Evolutionary conservation across 768 basidiomycete species (phyloP), one percentile per base, ranked within the genome.

Genomic region (Suillus subluteus): DNA sequence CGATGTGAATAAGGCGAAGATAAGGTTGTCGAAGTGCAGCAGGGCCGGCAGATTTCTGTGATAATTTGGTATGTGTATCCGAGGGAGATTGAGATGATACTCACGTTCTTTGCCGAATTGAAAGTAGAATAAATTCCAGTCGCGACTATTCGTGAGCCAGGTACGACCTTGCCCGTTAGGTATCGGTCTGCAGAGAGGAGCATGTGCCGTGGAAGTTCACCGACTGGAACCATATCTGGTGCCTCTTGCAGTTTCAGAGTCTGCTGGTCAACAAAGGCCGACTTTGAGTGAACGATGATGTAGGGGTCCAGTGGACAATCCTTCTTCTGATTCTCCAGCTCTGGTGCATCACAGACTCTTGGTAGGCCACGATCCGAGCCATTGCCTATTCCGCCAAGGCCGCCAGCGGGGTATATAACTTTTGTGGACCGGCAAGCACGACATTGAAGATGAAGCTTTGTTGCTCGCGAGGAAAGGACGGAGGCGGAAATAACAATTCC

Each of bases 201-300:
- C 86, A 99, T 95, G 75, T 99, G 98, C 59, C 96, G 81, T 11
- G 98, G 98, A 50, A 99, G 82, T 75, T 99, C 98, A 84, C 98
- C 98, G 32, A 99, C 96, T 0, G 98, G 98, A 1, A 99, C 98
- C 95, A 98, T 98, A 77, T 99, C 98, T 0, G 98, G 98, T 21
- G 97, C 96, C 78, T 99, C 98, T 78, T 99, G 98, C 15, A 99
- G 86, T 76, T 99, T 99, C 71, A 99, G 84, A 13, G 88, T 92
- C 79, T 99, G 98, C 71, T 98, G 96, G 75, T 99, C 98, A 9
- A 96, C 91, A 74, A 99, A 99, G 7, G 87, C 84, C 40, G 95
- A 99, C 79, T 95, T 94, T 44, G 95, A 91, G 78, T 99, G 98
- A 18, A 98, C 83, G 74, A 99, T 96, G 62, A 95, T 84, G 79